Percentiles rank a stretch among this genome's conserved stretches.
Evolutionary conservation across 257 asterid species (phyloP).

Genomic region (Mitragyna speciosa): DNA sequence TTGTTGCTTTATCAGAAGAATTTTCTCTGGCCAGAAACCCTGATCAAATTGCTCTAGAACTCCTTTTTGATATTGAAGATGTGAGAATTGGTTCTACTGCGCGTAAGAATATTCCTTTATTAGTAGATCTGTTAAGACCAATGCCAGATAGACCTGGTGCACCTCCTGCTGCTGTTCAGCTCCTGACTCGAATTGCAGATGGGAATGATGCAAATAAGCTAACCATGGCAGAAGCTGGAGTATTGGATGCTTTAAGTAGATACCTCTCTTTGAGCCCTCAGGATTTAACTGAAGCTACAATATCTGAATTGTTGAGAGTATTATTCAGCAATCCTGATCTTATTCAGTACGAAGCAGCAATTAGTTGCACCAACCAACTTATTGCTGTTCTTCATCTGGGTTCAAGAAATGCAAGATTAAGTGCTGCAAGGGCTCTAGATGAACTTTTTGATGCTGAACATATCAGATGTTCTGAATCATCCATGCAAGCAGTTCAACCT

Average conservation of each 20-base stretch:
- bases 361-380: conserved; percentile 69
- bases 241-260: conserved; percentile 68
- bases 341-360: conserved; percentile 56
- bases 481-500: conserved; percentile 79
- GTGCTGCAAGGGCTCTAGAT: conserved; percentile 70
- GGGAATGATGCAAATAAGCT: conserved; percentile 70
- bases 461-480: conserved; percentile 65
- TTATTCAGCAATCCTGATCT: conserved; percentile 64
- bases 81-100: conserved; percentile 70
- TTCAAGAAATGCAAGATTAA: conserved; percentile 70
- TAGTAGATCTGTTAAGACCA: conserved; percentile 86
- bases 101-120: conserved; percentile 63
- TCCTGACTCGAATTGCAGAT: conserved; percentile 71
- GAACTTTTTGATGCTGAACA: conserved; percentile 67
- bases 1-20: conserved; percentile 65
- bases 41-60: conserved; percentile 62
- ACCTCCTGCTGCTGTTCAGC: conserved; percentile 64
- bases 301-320: conserved; percentile 70
- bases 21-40: conserved; percentile 73
- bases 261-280: conserved; percentile 87
- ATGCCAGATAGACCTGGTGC: conserved; percentile 85
- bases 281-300: conserved; percentile 70
- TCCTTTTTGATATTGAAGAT: conserved; percentile 67
- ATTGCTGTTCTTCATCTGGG: conserved; percentile 91
- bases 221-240: conserved; percentile 87